A percentile compares a stretch with the other conserved stretches of the same genome.
These are phyloP conservation scores for Phytophthora boehmeriae DNA, from an alignment of 352 stramenopile genomes.

Conservation along the genomic window DNA sequence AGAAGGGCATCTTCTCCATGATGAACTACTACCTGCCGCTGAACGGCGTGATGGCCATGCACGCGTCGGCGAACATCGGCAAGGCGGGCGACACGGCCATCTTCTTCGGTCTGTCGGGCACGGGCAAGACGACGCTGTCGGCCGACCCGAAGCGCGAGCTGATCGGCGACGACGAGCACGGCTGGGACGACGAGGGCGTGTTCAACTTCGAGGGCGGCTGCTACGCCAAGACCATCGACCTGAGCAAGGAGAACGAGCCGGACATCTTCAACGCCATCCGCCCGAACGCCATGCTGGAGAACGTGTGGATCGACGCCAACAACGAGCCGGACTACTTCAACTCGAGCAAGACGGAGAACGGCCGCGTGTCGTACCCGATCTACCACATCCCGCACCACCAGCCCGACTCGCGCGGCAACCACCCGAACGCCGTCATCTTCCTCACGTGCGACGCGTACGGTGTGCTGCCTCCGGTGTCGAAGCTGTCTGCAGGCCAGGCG, in stretches of 20 bases:
- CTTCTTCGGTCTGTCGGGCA: slow-evolving; percentile 97
- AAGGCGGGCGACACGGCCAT: slow-evolving; percentile 95
- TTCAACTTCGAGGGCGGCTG: slow-evolving; percentile 99
- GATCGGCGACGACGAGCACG: slow-evolving; percentile 93
- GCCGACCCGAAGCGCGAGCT: slow-evolving; percentile 87
- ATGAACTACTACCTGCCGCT: slow-evolving; percentile 99
- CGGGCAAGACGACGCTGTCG: slow-evolving; percentile 92
- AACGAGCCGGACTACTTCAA: slow-evolving; percentile 96
- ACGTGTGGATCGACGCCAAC: slow-evolving; percentile 89
- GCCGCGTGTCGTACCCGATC: slow-evolving; percentile 98
- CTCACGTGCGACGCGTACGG: slow-evolving; percentile 98
- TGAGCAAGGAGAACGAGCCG: slow-evolving; percentile 95
- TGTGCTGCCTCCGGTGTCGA: slow-evolving; percentile 97
- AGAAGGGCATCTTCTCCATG: slow-evolving; percentile 98
- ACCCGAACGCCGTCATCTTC: slow-evolving; percentile 98
- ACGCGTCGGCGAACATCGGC: slow-evolving; percentile 98
- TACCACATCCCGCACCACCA: slow-evolving; percentile 98
- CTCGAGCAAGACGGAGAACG: slow-evolving; percentile 97
- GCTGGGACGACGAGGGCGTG: slow-evolving; percentile 97
- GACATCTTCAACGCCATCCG: slow-evolving; percentile 98
- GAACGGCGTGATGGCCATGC: slow-evolving; percentile 96
- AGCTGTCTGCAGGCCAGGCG: slow-evolving; percentile 92
- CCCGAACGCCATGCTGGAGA: slow-evolving; percentile 96
- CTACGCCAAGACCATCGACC: slow-evolving; percentile 99
- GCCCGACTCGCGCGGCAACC: slow-evolving; percentile 83